phyloP scores from a whole-genome alignment of 257 asterid genomes.

The Solanum infundibuliforme region DNA sequence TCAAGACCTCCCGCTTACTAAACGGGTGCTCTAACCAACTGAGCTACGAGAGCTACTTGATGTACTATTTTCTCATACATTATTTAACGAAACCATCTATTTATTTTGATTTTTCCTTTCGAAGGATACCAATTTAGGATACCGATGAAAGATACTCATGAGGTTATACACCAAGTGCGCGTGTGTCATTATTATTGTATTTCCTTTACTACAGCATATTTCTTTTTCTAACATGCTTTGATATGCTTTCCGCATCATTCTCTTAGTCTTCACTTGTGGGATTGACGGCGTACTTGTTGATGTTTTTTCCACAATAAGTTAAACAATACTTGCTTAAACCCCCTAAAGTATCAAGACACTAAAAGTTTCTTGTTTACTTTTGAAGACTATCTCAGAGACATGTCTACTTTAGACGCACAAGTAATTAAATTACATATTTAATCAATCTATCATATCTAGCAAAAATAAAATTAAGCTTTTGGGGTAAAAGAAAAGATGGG shows the following conservation, averaged over 20 bases:
- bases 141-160: neutral
- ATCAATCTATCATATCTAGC: neutral
- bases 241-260: neutral
- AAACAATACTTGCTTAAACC: neutral
- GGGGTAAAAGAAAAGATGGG: neutral
- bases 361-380: neutral
- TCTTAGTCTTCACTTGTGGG: neutral
- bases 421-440: neutral
- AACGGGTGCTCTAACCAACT: constrained; percentile 99
- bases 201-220: neutral
- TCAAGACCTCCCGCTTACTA: constrained; percentile 99
- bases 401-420: neutral
- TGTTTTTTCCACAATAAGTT: neutral
- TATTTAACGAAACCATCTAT: no score
- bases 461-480: neutral
- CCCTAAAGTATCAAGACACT: neutral
- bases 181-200: neutral
- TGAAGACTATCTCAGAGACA: neutral
- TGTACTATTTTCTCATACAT: neutral
- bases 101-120: neutral
- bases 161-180: no score
- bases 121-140: neutral
- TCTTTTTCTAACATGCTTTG: neutral
- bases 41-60: constrained; percentile 57
- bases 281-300: neutral